Evolutionary conservation across 768 basidiomycete species (phyloP).

Genomic region (Lactarius psammicola): DNA sequence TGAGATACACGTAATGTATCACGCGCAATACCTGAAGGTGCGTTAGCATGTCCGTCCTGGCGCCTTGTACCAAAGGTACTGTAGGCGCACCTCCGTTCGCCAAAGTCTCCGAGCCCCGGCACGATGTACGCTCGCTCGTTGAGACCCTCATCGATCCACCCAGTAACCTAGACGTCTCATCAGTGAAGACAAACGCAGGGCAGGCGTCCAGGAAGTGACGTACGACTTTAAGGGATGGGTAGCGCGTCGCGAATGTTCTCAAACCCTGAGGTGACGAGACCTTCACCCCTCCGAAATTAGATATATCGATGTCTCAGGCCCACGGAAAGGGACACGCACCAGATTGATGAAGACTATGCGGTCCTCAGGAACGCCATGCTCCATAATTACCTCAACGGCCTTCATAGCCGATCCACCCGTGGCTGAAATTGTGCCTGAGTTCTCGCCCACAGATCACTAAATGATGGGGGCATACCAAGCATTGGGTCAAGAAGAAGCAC

Average conservation of each 20-base stretch:
- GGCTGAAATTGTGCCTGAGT: slow-evolving; percentile 45
- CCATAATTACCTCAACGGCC: slow-evolving; percentile 90
- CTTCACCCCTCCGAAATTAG: slow-evolving; percentile 40
- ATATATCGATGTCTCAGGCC: background rate
- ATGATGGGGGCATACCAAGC: slow-evolving; percentile 62
- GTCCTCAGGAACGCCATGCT: slow-evolving; percentile 91
- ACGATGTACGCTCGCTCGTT: slow-evolving; percentile 91
- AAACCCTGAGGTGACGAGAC: slow-evolving; percentile 91
- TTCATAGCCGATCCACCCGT: slow-evolving; percentile 98
- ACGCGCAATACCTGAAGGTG: slow-evolving; percentile 27
- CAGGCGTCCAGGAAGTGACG: slow-evolving; percentile 33
- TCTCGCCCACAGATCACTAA: background rate
- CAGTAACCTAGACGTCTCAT: slow-evolving; percentile 63
- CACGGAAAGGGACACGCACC: slow-evolving; percentile 44
- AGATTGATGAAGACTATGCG: slow-evolving; percentile 94
- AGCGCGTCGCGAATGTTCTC: slow-evolving; percentile 70
- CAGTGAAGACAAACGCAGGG: background rate
- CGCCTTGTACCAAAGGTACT: background rate
- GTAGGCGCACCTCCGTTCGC: slow-evolving; percentile 71
- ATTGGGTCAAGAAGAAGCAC: slow-evolving; percentile 96
- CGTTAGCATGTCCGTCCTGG: background rate
- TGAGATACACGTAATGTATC: slow-evolving; percentile 4
- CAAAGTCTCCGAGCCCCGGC: slow-evolving; percentile 96
- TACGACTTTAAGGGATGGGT: slow-evolving; percentile 76
- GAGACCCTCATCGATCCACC: slow-evolving; percentile 92